Base-by-base conservation (phyloP, 805 yeast genomes). In the Wickerhamomyces silvicola region DNA sequence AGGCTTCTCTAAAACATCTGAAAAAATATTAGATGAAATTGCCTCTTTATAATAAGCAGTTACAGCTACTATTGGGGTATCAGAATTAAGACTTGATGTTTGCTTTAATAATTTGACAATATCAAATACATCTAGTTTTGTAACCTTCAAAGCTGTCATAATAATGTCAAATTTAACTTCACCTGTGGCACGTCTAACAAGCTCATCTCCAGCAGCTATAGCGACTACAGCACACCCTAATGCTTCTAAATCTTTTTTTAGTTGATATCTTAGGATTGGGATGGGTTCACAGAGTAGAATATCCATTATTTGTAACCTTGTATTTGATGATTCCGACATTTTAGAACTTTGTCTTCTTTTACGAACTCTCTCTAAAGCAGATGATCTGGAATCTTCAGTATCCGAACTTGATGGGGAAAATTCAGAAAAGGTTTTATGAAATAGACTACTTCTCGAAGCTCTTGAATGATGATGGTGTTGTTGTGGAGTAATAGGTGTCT, bases 241-340 rank as follows among this genome's bases (percentile, higher is more conserved):
- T 32, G 68, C 66, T 38, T 75, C 84, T 36, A 90, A 61, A 39
- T 78, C 67, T 37, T 69, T 72, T 26, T 75, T 70, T 18, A 80
- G 69, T 10, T 84, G 67, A 47, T 73, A 83, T 30, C 94, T 60
- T 43, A 84, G 78, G 35, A 81, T 81, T 0, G 95, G 92, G 38
- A 84, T 83, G 2, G 92, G 86, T 47, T 86, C 95, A 56, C 96
- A 87, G 10, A 86, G 63, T 28, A 90, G 61, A 5, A 87, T 78
- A 52, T 84, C 88, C 43, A 82, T 55, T 3, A 54, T 45, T 22
- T 64, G 67, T 1, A 50, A 22, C 14, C 38, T 38, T 2, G 33
- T 39, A 7, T 33, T 26, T 2, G 44, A 39, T 4, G 32, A 24
- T n/a, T 52, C 53, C 2, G 56, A 46, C 38, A 48, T 42, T 36